Conservation (phyloP, 805 yeast genomes). For the Candida michaelii region DNA sequence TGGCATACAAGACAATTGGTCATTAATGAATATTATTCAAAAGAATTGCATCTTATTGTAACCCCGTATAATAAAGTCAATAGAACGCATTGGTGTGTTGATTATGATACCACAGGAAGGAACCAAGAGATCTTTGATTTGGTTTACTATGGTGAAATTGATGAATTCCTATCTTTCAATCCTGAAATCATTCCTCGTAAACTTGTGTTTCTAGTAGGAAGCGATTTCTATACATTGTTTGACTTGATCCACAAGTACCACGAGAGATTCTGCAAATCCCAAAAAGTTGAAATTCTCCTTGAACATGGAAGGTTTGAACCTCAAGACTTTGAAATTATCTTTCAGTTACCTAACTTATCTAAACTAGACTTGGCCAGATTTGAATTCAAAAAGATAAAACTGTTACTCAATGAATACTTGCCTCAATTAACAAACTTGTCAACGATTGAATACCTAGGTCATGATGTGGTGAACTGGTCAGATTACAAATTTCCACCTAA, state of each 20-base stretch:
- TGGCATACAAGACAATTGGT: conserved; percentile 23
- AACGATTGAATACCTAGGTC: conserved; percentile 34
- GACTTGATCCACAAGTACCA: conserved; percentile 23
- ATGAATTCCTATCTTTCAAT: conserved; percentile 29
- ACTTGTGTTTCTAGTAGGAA: conserved; percentile 29
- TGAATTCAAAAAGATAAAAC: conserved; percentile 16
- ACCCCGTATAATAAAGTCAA: conserved; percentile 27
- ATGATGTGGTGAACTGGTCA: conserved; percentile 30
- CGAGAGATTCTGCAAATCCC: conserved; percentile 15
- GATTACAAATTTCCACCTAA: conserved; percentile 24
- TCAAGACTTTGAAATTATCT: conserved; percentile 19
- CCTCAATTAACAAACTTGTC: conserved; percentile 17
- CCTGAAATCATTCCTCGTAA: conserved; percentile 28
- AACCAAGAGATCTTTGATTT: conserved; percentile 17
- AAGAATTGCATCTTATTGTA: conserved; percentile 34
- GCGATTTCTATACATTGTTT: conserved; percentile 29
- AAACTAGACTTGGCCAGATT: conserved; percentile 31
- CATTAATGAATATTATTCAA: conserved; percentile 25
- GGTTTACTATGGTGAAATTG: conserved; percentile 29
- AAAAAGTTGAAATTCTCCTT: conserved; percentile 26
- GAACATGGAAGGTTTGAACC: conserved; percentile 24
- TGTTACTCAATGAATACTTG: conserved; percentile 9
- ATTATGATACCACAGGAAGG: neutral
- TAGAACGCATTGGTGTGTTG: conserved; percentile 12
- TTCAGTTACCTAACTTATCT: conserved; percentile 22